A percentile compares a stretch with the other conserved stretches of the same genome.
phyloP scores from a whole-genome alignment of 805 yeast species.

The Clavispora fructus region DNA sequence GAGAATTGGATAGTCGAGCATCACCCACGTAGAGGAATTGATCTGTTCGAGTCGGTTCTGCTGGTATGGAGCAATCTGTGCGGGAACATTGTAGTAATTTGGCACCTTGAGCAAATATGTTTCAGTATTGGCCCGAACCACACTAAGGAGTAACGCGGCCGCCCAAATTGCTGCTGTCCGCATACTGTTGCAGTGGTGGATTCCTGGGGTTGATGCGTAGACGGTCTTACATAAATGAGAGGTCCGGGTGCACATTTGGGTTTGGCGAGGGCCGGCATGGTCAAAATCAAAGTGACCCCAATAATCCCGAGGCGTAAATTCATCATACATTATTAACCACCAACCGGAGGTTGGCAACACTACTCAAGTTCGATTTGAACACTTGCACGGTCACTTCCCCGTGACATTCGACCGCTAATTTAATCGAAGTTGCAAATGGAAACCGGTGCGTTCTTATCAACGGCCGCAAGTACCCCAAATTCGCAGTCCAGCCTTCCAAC shows the following conservation, averaged over 20 bases:
- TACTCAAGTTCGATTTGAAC: neutral
- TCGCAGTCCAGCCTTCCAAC: constrained; percentile 21
- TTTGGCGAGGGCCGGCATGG: neutral
- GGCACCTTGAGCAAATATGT: constrained; percentile 28
- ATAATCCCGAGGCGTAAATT: neutral
- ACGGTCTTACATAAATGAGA: neutral
- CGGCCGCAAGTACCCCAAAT: constrained; percentile 9
- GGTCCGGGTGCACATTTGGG: neutral
- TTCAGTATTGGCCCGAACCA: constrained; percentile 33
- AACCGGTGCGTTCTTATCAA: constrained; percentile 4
- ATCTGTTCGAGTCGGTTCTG: constrained; percentile 1
- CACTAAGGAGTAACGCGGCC: neutral
- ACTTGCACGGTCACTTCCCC: neutral
- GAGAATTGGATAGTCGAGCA: constrained; percentile 12
- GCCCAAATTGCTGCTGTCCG: neutral
- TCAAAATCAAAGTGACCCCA: neutral
- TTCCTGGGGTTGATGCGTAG: neutral
- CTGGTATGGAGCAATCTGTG: neutral
- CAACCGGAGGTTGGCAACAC: neutral
- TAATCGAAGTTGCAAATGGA: constrained; percentile 3
- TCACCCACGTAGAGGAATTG: constrained; percentile 10
- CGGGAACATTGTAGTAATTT: constrained; percentile 29
- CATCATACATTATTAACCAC: neutral
- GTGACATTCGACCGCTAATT: constrained; percentile 3
- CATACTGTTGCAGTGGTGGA: neutral